Evolutionary conservation across 495 filamentous ascomycete species (phyloP).

Genomic region (Penicillium arizonense): DNA sequence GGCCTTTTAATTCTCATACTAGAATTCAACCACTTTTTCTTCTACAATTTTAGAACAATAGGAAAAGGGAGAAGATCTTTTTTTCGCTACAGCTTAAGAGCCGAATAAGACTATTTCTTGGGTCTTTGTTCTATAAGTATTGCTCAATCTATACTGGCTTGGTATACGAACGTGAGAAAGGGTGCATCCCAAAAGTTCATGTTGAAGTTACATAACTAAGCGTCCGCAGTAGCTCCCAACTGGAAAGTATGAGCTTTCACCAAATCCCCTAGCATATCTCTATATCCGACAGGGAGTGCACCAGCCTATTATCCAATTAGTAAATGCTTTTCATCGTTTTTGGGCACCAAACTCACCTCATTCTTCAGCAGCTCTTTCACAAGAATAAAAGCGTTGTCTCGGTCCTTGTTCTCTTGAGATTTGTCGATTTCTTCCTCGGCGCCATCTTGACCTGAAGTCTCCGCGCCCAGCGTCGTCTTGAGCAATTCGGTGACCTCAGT

Average conservation of each 20-base stretch:
- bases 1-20: neutral
- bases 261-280: slow-evolving; percentile 26
- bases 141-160: too few relatives aligned
- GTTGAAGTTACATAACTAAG: neutral
- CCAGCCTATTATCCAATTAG: slow-evolving; percentile 27
- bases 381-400: slow-evolving; percentile 64
- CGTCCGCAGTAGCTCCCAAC: slow-evolving; percentile 8
- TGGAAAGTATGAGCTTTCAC: slow-evolving; percentile 24
- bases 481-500: slow-evolving; percentile 45
- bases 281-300: slow-evolving; percentile 25
- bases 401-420: slow-evolving; percentile 45
- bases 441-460: slow-evolving; percentile 10
- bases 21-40: too few relatives aligned
- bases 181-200: too few relatives aligned
- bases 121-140: too few relatives aligned
- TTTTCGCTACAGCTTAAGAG: too few relatives aligned
- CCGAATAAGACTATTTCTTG: too few relatives aligned
- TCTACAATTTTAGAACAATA: too few relatives aligned
- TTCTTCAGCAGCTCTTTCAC: slow-evolving; percentile 56
- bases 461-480: slow-evolving; percentile 50
- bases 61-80: too few relatives aligned
- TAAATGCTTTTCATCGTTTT: neutral
- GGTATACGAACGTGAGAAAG: too few relatives aligned
- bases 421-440: slow-evolving; percentile 19
- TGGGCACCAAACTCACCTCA: slow-evolving; percentile 35